phyloP scores from a whole-genome alignment of 2,329 filamentous ascomycete genomes.

The Hymenoscyphus fructigenus region DNA sequence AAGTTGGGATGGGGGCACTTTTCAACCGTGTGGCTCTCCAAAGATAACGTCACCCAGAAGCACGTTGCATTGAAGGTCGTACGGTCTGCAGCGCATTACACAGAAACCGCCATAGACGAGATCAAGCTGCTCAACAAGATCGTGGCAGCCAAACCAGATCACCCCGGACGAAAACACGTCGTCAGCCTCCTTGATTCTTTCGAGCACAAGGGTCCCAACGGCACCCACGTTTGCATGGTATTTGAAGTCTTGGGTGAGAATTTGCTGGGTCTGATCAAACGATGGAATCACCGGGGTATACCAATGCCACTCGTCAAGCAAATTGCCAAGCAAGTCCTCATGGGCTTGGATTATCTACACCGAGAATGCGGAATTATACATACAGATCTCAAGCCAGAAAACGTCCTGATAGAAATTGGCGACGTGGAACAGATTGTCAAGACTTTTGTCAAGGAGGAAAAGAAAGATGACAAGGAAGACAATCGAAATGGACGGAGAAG shows the following conservation, averaged over 20 bases:
- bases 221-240: conserved; percentile 97
- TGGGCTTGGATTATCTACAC: conserved; percentile 94
- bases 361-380: conserved; percentile 99
- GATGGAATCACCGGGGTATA: conserved; percentile 96
- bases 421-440: conserved; percentile 99
- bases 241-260: conserved; percentile 98
- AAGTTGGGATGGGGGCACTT: conserved; percentile 99
- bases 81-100: conserved; percentile 95
- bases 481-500: conserved; percentile 88
- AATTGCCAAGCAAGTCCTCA: conserved; percentile 95
- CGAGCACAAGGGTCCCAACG: conserved; percentile 95
- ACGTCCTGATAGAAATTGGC: conserved; percentile 97
- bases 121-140: conserved; percentile 98
- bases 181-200: conserved; percentile 96
- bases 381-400: conserved; percentile 95
- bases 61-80: conserved; percentile 98
- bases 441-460: conserved; percentile 84
- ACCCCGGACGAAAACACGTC: conserved; percentile 91
- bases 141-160: conserved; percentile 89
- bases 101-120: conserved; percentile 97
- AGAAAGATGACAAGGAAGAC: conserved; percentile 75
- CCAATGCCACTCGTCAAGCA: conserved; percentile 97
- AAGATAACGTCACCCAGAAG: conserved; percentile 84
- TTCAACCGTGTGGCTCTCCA: conserved; percentile 86
- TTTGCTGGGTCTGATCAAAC: conserved; percentile 90